Evolutionary conservation across 108 stramenopile genomes (phyloP).

Genomic region (Skeletonema costatum): DNA sequence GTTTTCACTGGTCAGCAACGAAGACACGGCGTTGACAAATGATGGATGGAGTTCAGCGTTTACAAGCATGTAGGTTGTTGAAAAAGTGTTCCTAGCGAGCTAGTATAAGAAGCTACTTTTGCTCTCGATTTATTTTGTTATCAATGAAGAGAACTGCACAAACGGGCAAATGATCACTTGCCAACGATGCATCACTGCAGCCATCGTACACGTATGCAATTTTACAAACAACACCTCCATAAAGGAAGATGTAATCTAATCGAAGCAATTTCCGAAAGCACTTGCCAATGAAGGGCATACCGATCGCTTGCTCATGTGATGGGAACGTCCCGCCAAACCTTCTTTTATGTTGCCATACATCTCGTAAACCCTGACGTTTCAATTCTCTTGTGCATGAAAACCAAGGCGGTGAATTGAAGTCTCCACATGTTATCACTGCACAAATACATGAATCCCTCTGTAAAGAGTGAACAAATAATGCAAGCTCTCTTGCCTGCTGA

Average conservation of each 20-base stretch:
- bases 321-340: constrained; percentile 14
- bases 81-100: neutral
- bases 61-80: constrained; percentile 13
- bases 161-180: constrained; percentile 26
- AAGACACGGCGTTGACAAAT: constrained; percentile 48
- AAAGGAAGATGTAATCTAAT: constrained; percentile 23
- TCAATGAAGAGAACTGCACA: constrained; percentile 17
- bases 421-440: constrained; percentile 6
- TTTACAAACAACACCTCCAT: constrained; percentile 6
- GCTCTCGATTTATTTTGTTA: neutral
- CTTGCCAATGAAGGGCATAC: neutral
- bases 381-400: constrained; percentile 1
- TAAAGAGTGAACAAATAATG: constrained; percentile 5
- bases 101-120: neutral
- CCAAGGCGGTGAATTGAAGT: constrained; percentile 18
- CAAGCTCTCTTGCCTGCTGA: constrained; percentile 11
- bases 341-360: constrained; percentile 2
- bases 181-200: neutral
- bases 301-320: constrained; percentile 7
- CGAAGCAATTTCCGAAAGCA: constrained; percentile 4
- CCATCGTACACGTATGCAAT: constrained; percentile 7
- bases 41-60: constrained; percentile 57
- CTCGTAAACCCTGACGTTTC: neutral
- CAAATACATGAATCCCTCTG: neutral
- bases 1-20: constrained; percentile 60